A percentile compares a stretch with the other conserved stretches of the same genome.
Evolutionary conservation across 208 protist genomes (phyloP).

Genomic region (Acanthamoeba lenticulata): DNA sequence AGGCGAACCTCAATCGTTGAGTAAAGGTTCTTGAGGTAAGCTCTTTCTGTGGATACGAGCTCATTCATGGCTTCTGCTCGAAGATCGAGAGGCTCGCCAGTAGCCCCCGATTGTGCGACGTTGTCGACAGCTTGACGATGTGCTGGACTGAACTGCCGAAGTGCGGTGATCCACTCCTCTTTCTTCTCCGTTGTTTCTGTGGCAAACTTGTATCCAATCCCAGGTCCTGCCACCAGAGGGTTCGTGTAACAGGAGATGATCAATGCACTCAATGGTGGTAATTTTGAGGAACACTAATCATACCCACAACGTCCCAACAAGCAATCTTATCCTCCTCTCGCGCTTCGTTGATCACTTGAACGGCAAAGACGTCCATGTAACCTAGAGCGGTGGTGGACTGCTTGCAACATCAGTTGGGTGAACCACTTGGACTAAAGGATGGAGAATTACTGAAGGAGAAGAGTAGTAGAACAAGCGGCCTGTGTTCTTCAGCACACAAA

Average conservation of each 20-base stretch:
- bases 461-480: background rate
- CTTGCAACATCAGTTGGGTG: background rate
- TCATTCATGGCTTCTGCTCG: background rate
- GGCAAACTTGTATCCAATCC: background rate
- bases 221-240: background rate
- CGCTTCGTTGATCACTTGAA: background rate
- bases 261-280: too few relatives aligned
- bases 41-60: background rate
- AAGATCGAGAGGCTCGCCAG: too few relatives aligned
- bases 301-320: background rate
- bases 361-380: background rate
- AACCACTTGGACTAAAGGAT: too few relatives aligned
- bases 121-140: background rate
- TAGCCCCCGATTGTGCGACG: background rate
- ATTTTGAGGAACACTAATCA: too few relatives aligned
- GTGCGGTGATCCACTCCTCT: background rate
- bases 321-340: background rate
- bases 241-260: background rate
- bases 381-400: background rate
- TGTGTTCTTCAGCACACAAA: background rate
- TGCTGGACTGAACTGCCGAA: background rate
- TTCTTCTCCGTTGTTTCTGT: background rate
- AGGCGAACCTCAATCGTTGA: background rate
- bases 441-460: background rate
- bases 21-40: background rate